Evolutionary conservation across 305 asterid genomes (phyloP).

Genomic region (Solanum aculeatissimum): DNA sequence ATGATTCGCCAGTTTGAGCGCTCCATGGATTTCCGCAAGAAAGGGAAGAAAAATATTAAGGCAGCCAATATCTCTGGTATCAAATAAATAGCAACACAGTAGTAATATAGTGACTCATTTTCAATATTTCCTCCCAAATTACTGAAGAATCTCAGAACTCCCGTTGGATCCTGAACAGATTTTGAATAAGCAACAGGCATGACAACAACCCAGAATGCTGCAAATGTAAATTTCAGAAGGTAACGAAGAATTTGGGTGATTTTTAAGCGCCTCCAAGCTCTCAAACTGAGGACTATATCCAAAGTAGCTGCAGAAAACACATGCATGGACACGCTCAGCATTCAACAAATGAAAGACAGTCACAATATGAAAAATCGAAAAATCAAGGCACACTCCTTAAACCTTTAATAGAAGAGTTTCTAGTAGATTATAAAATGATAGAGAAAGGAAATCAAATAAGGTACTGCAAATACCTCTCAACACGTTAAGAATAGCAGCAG

Average conservation of each 20-base stretch:
- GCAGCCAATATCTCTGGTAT: conserved; percentile 82
- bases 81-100: conserved; percentile 79
- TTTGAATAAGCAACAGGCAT: conserved; percentile 86
- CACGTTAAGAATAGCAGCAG: conserved; percentile 86
- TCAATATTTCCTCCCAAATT: conserved; percentile 72
- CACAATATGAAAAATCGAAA: neutral
- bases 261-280: conserved; percentile 91
- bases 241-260: conserved; percentile 75
- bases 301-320: conserved; percentile 61
- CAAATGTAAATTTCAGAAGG: conserved; percentile 70
- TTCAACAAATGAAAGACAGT: neutral
- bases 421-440: neutral
- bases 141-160: conserved; percentile 62
- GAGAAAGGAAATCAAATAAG: conserved; percentile 1
- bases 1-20: conserved; percentile 73
- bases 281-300: conserved; percentile 70
- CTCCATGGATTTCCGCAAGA: conserved; percentile 70
- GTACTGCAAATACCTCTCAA: conserved; percentile 49
- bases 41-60: conserved; percentile 68
- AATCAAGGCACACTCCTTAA: neutral
- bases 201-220: conserved; percentile 81
- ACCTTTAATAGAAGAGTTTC: neutral
- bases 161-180: conserved; percentile 76
- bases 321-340: neutral
- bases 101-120: conserved; percentile 54